Base-by-base conservation (phyloP, 116 monocot species). In the Zostera marina region DNA sequence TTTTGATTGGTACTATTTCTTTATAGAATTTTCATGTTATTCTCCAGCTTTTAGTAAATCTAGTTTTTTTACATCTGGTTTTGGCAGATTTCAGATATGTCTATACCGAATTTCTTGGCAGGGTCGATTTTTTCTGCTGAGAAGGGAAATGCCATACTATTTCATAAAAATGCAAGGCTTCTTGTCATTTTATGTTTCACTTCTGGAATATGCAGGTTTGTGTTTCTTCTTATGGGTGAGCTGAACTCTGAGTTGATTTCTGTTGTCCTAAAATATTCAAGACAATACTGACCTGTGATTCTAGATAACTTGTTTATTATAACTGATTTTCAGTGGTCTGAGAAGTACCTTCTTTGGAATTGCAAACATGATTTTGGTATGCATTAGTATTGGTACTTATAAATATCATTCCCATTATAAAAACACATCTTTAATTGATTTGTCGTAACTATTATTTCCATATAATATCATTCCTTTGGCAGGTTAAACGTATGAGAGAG, bases 351-450 rank as follows among this genome's bases (percentile, higher is more conserved):
- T 71, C 71, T 96, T 96, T 73, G 77, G 78, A 38, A 69, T 96
- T 43, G 94, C 85, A 72, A 96, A 96, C 67, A 85, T 80, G 82
- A 80, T 82, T 58, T 77, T 96, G 89, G 94, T 96, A 89, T 76
- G 48, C 11, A 16, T 17, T 21, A 67, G 15, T 22, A 58, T 22
- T 16, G 22, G 42, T 12, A 49, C 46, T 22, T 20, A 38, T 52
- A 12, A 1, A 40, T 32, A 40, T 12, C 12, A 14, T 13, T 22
- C 24, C 9, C 42, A 17, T 45, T 3, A 41, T 11, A 61, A 9
- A 23, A 5, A 12, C 15, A 2, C 23, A 46, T 3, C 25, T 59
- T 11, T 43, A 59, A 8, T n/a, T 38, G 38, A 5, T 42, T 42
- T 59, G 16, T 10, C n/a, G n/a, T n/a, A n/a, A n/a, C 16, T 42